Conservation (phyloP, 768 basidiomycete genomes). For the Suillus brevipes region DNA sequence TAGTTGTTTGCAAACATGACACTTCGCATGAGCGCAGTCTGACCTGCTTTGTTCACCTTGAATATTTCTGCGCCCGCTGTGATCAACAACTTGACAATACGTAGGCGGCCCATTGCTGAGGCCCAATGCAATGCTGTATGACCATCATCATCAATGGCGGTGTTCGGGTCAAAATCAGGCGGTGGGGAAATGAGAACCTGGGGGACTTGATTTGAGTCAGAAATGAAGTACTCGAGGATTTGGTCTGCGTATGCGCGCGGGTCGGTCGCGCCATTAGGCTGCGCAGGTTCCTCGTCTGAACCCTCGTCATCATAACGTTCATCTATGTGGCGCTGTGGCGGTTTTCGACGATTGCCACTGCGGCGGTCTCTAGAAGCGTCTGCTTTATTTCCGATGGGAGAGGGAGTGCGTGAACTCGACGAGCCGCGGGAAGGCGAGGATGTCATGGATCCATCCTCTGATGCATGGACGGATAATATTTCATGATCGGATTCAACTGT, state of each 20-base stretch:
- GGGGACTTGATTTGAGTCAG: constrained; percentile 92
- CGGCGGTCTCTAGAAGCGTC: constrained; percentile 23
- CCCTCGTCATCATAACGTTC: constrained; percentile 46
- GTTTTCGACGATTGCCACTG: constrained; percentile 47
- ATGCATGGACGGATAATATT: constrained; percentile 64
- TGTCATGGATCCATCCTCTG: constrained; percentile 89
- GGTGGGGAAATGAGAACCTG: constrained; percentile 85
- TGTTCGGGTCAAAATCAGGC: constrained; percentile 89
- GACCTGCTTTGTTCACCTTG: constrained; percentile 93
- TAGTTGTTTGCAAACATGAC: constrained; percentile 99
- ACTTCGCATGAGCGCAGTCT: constrained; percentile 96
- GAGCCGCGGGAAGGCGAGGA: constrained; percentile 85
- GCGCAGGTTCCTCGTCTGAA: constrained; percentile 41
- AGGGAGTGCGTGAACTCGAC: constrained; percentile 91
- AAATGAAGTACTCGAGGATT: constrained; percentile 98
- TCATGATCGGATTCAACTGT: constrained; percentile 66
- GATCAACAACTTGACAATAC: constrained; percentile 91
- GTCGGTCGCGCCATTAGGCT: constrained; percentile 49
- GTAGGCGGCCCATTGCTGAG: constrained; percentile 96
- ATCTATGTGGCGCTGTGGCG: constrained; percentile 46
- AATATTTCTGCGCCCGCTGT: constrained; percentile 96
- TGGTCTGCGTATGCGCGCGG: constrained; percentile 87
- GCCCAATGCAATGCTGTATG: constrained; percentile 99
- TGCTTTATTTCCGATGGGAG: constrained; percentile 60
- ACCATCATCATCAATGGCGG: constrained; percentile 96